Conservation (phyloP, 2,329 filamentous ascomycete species). For the Penicillium sp. region DNA sequence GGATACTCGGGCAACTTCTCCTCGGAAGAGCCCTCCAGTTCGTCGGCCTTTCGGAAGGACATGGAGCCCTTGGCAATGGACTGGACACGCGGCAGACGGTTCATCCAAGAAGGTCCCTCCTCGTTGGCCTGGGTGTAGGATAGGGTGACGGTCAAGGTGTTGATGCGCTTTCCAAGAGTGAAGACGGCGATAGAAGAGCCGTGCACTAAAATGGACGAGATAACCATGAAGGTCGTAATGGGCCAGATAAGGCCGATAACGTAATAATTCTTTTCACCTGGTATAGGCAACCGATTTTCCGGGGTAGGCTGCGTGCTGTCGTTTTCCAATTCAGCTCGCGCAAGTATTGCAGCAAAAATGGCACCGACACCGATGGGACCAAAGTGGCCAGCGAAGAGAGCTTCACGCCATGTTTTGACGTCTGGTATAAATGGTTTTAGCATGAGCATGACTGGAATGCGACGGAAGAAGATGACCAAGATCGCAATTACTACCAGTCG, state of each 20-base stretch:
- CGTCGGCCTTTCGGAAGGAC: slow-evolving; percentile 67
- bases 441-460: slow-evolving; percentile 88
- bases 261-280: slow-evolving; percentile 58
- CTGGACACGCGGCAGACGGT: slow-evolving; percentile 73
- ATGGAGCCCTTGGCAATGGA: slow-evolving; percentile 77
- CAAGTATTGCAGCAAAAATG: slow-evolving; percentile 90
- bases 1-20: slow-evolving; percentile 58
- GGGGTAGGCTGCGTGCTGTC: slow-evolving; percentile 69
- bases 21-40: slow-evolving; percentile 56
- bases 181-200: slow-evolving; percentile 98
- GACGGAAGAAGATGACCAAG: slow-evolving; percentile 89
- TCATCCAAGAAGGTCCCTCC: slow-evolving; percentile 91
- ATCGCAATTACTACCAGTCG: slow-evolving; percentile 88
- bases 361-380: slow-evolving; percentile 96
- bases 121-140: slow-evolving; percentile 90
- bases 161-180: slow-evolving; percentile 95
- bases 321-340: slow-evolving; percentile 82
- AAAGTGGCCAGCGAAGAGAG: slow-evolving; percentile 93
- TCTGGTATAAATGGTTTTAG: slow-evolving; percentile 93
- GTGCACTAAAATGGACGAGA: slow-evolving; percentile 90
- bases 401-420: slow-evolving; percentile 96
- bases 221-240: slow-evolving; percentile 88
- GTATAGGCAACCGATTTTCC: slow-evolving; percentile 51
- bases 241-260: slow-evolving; percentile 90
- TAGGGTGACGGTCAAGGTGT: slow-evolving; percentile 90